Percentiles rank a stretch among this genome's conserved stretches.
Conservation (phyloP, 2,329 filamentous ascomycete genomes). For the Biscogniauxia marginata region DNA sequence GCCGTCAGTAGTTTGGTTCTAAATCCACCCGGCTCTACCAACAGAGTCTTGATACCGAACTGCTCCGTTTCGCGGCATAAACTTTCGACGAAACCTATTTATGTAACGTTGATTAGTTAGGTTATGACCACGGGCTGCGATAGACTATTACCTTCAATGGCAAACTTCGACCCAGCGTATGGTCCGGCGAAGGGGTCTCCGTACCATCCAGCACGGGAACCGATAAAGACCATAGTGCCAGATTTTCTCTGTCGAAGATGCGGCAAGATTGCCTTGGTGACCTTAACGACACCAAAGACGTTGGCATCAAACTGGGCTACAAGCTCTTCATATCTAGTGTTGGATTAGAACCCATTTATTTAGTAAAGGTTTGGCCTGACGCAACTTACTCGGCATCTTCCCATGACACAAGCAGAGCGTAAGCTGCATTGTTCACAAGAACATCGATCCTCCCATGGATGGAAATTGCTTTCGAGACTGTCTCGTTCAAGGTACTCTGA, state of each 20-base stretch:
- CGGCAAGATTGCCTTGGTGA: constrained; percentile 15
- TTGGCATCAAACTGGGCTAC: constrained; percentile 19
- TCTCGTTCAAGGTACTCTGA: constrained; percentile 11
- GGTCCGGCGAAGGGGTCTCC: constrained; percentile 12
- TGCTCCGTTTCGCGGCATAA: constrained; percentile 11
- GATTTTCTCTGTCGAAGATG: constrained; percentile 12
- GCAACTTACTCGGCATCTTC: constrained; percentile 17
- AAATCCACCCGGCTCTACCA: constrained; percentile 19
- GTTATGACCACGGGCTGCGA: too few species aligned
- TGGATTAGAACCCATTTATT: not conserved
- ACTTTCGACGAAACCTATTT: constrained; percentile 14
- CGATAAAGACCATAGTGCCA: constrained; percentile 18
- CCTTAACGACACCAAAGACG: constrained; percentile 16
- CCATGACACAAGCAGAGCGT: constrained; percentile 8
- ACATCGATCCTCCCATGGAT: constrained; percentile 19
- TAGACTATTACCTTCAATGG: constrained; percentile 12
- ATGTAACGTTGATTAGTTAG: not conserved
- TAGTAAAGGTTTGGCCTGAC: not conserved
- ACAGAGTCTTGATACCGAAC: constrained; percentile 16
- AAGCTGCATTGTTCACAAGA: constrained; percentile 21
- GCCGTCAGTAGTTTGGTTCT: constrained; percentile 15
- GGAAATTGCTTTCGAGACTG: constrained; percentile 12
- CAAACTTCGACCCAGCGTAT: constrained; percentile 20
- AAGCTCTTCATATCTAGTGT: not conserved
- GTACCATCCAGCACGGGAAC: constrained; percentile 14